These are phyloP conservation scores for Tetratostichococcus sp. DNA, from an alignment of 139 green algal genomes.

Conservation along the genomic window DNA sequence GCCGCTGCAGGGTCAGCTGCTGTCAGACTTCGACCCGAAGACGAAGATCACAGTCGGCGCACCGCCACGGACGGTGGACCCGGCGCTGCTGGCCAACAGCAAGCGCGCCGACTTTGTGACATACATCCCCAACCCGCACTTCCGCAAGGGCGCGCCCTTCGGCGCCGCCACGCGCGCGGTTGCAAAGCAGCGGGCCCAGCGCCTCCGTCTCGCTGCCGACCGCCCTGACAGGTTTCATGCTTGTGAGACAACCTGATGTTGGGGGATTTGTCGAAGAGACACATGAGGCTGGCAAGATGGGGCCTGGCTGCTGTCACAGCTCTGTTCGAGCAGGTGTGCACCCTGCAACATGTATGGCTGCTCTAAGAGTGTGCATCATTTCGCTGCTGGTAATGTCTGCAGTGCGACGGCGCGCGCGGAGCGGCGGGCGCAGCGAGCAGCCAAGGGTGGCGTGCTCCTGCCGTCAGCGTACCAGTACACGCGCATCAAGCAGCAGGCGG, in stretches of 20 bases:
- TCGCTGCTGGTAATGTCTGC: no score
- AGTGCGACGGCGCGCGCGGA: conserved; percentile 19
- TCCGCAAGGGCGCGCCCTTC: conserved; percentile 33
- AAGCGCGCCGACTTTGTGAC: conserved; percentile 78
- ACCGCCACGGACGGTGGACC: conserved; percentile 60
- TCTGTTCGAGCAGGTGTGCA: no score
- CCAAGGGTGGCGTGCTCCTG: conserved; percentile 47
- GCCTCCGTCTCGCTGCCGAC: conserved; percentile 20
- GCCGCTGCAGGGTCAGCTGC: conserved; percentile 27
- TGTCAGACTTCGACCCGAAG: conserved; percentile 48
- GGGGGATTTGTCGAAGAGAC: no score
- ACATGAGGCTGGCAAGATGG: no score
- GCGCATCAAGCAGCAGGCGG: conserved; percentile 51
- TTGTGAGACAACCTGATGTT: no score
- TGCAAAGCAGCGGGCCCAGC: conserved; percentile 45
- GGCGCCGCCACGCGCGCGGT: conserved; percentile 35
- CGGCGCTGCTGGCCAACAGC: conserved; percentile 39
- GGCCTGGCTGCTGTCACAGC: no score
- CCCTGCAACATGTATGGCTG: no score
- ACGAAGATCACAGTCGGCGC: conserved; percentile 39
- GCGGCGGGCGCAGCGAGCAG: conserved; percentile 27
- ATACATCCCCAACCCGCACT: conserved; percentile 78
- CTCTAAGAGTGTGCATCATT: no score
- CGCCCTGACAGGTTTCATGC: not conserved
- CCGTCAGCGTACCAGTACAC: conserved; percentile 62